These are phyloP conservation scores for Cryptococcus deneoformans DNA, from an alignment of 1,284 basidiomycete species.

Conservation along the genomic window DNA sequence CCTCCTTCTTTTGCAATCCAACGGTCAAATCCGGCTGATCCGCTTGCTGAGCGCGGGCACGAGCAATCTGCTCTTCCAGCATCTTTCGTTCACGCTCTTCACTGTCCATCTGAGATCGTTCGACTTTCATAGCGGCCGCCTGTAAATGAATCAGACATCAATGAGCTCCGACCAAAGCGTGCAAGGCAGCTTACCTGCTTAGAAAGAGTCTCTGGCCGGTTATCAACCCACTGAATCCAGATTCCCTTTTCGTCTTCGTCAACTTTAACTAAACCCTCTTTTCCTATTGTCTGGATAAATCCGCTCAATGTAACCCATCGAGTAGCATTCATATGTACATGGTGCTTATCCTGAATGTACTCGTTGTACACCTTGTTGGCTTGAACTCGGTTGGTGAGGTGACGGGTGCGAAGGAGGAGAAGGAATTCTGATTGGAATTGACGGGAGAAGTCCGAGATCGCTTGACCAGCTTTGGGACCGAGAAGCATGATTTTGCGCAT, in stretches of 20 bases:
- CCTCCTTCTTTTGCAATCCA: conserved; percentile 66
- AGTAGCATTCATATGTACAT: conserved; percentile 98
- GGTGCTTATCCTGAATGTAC: conserved; percentile 91
- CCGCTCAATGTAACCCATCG: conserved; percentile 96
- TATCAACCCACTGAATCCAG: conserved; percentile 98
- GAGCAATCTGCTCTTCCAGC: conserved; percentile 91
- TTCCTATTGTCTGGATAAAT: conserved; percentile 87
- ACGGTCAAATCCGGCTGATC: conserved; percentile 51
- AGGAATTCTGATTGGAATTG: conserved; percentile 94
- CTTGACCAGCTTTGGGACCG: conserved; percentile 84
- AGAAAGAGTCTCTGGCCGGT: conserved; percentile 85
- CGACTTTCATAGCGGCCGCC: conserved; percentile 88
- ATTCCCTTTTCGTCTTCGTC: conserved; percentile 98
- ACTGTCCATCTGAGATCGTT: conserved; percentile 84
- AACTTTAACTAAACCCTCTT: conserved; percentile 81
- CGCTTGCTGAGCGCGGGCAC: conserved; percentile 55
- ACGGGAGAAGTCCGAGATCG: conserved; percentile 85
- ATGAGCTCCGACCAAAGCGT: background rate
- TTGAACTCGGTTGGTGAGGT: conserved; percentile 87
- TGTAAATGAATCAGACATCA: conserved; percentile 42
- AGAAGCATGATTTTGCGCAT: conserved; percentile 94
- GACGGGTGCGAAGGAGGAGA: conserved; percentile 67
- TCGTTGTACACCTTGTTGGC: conserved; percentile 98
- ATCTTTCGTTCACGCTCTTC: conserved; percentile 89
- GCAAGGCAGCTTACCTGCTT: conserved; percentile 62